Conservation (phyloP, 306 rosid species). For the Sesbania bispinosa region DNA sequence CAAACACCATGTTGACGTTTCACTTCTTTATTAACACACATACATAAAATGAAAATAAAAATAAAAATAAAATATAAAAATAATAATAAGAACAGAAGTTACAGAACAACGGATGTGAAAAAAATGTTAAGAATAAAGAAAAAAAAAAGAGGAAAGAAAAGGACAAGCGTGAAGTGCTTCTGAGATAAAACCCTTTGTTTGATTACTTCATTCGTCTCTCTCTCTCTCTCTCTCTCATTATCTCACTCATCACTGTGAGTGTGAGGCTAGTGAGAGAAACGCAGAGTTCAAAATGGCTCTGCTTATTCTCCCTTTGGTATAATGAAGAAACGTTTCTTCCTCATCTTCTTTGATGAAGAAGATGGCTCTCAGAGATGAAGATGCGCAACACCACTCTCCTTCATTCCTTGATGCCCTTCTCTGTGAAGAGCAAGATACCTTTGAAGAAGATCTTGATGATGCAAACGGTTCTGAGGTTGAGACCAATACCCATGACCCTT, state of each 20-base stretch:
- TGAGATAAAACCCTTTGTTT: constrained; percentile 47
- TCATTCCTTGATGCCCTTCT: constrained; percentile 54
- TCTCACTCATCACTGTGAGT: not conserved
- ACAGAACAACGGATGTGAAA: not conserved
- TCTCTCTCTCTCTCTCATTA: constrained; percentile 1
- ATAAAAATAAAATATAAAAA: not conserved
- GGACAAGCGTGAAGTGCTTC: constrained; percentile 63
- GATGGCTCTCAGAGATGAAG: constrained; percentile 55
- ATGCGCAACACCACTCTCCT: constrained; percentile 41
- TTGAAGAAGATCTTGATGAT: constrained; percentile 36
- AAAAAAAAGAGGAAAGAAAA: constrained; percentile 10
- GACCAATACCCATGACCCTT: constrained; percentile 24
- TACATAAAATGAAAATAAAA: not conserved
- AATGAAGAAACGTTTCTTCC: constrained; percentile 31
- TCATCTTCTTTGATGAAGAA: constrained; percentile 54
- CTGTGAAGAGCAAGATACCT: constrained; percentile 58
- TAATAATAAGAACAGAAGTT: not conserved
- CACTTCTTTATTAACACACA: too few species aligned
- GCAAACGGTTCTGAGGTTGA: constrained; percentile 27
- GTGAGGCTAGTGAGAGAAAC: constrained; percentile 25
- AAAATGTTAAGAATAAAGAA: constrained; percentile 8
- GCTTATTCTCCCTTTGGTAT: not conserved
- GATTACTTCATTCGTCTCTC: constrained; percentile 37
- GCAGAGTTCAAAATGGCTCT: constrained; percentile 45
- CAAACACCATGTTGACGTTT: constrained; percentile 15